Evolutionary conservation across 192 early-diverging fungal species (phyloP), one percentile per base, ranked within the genome.

Genomic region (Backusella parvicylindrica): DNA sequence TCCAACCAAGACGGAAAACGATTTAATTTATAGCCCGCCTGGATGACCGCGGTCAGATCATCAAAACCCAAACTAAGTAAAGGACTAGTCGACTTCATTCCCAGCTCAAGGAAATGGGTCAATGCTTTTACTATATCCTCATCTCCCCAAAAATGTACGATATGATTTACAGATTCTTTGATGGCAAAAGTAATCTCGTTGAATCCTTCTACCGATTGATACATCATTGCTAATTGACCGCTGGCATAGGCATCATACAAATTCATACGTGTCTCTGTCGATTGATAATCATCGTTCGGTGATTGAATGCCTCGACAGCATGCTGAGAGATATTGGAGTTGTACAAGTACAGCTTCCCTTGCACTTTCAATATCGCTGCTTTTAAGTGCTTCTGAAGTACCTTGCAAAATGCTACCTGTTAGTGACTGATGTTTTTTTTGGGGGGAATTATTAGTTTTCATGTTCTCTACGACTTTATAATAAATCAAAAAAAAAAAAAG

Each of bases 271-370:
- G 60, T 71, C 2, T 28, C 35, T 33, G 74, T 35, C 3, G 81
- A 76, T 43, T 77, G 76, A 30, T 82, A 82, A 53, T 89, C 84
- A 33, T 89, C 88, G 40, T 79, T 71, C 28, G 86, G 84, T 21
- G 88, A 84, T 76, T 84, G 84, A 18, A 89, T 79, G 3, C 88
- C 88, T 50, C 80, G 78, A 50, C 83, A 86, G 37, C 86, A 89
- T 13, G 83, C 82, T 3, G 85, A 68, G 5, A 89, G 70, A 50
- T 87, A 85, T 28, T 85, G 78, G 3, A 89, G 69, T 37, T 87
- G 86, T 16, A 64, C 70, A 4, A 85, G 64, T 63, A 89, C 77
- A 18, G 74, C 64, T 2, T 77, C 75, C 5, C 81, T 73, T 6
- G 80, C 64, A 21, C 71, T 72, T 30, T 78, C 78, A 23, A 69